Base-by-base conservation (phyloP, 1,284 basidiomycete genomes). In the Cerrena zonata region DNA sequence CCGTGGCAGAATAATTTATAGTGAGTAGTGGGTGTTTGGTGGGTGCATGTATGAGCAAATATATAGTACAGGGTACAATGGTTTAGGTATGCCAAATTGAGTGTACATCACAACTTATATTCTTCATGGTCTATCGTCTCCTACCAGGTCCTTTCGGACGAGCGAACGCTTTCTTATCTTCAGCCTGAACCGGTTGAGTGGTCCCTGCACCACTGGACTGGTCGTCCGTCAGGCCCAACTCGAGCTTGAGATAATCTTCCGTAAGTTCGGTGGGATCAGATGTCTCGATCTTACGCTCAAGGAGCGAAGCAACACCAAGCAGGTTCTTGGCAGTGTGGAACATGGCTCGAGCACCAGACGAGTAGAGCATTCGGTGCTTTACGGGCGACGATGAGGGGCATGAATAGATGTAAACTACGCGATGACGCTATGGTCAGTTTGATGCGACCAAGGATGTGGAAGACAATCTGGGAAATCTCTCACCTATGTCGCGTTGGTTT, bases 291-390 rank as follows among this genome's bases (percentile, higher is more conserved):
- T 85, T 86, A 53, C 80, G 75, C 10, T 76, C 57, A 1, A 76
- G 71, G 7, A 85, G 54, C 2, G 58, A 64, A 13, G 71, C 75
- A 42, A 65, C 67, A 19, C 60, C 73, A 53, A 88, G 65, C 15
- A 85, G 64, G 11, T 67, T 68, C 58, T 82, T 80, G 37, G 79
- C 80, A 24, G 76, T 68, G 49, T 76, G 72, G 58, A 80, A 83
- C 13, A 86, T 74, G 19, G 77, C 67, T 7, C 75, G 61, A 3
- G 80, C 78, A 12, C 81, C 83, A 1, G 85, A 85, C 0, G 90
- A 89, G 67, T 93, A 94, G 36, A 94, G 64, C 89, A 95, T 92
- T 47, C 91, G 80, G 56, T 83, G 76, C 63, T 89, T 90, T 67
- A 94, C 77, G 1, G 89, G 86, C 1, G 87, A 91, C 11, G 69